Conservation (phyloP, 2,329 filamentous ascomycete genomes). For the Phialophora tarda region DNA sequence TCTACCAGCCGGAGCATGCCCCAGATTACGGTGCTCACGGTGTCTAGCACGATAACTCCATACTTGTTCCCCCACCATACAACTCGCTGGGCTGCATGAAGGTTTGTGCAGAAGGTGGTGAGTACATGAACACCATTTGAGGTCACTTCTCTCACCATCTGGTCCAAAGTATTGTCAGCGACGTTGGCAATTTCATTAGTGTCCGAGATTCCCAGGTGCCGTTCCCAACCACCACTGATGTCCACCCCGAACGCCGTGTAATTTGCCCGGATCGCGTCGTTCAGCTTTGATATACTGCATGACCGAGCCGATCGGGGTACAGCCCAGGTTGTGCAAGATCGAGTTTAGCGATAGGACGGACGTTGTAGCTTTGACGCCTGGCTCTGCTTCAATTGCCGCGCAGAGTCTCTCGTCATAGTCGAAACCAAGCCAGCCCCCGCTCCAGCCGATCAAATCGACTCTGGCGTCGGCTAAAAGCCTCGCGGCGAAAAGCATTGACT, state of each 20-base stretch:
- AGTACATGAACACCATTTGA: conserved; percentile 44
- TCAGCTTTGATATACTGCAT: conserved; percentile 52
- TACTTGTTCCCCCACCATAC: conserved; percentile 50
- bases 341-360: conserved; percentile 51
- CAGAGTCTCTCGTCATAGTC: conserved; percentile 50
- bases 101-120: conserved; percentile 54
- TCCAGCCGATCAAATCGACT: conserved; percentile 50
- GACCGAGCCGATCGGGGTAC: conserved; percentile 47
- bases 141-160: conserved; percentile 23
- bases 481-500: conserved; percentile 44
- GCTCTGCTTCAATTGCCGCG: conserved; percentile 45
- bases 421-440: conserved; percentile 51
- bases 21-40: conserved; percentile 51
- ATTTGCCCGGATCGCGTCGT: conserved; percentile 46
- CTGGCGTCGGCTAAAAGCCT: conserved; percentile 47
- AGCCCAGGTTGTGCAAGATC: conserved; percentile 41
- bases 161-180: conserved; percentile 39
- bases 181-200: conserved; percentile 50
- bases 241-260: conserved; percentile 40
- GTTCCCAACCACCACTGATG: conserved; percentile 36
- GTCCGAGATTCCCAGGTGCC: conserved; percentile 46
- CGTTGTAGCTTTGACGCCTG: conserved; percentile 50
- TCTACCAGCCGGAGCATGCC: conserved; percentile 47
- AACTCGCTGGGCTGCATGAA: conserved; percentile 49
- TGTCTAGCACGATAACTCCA: conserved; percentile 49